Percentiles rank a stretch among this genome's conserved stretches.
Conservation (phyloP, 805 yeast genomes). For the Zygotorulaspora chibaensis region DNA sequence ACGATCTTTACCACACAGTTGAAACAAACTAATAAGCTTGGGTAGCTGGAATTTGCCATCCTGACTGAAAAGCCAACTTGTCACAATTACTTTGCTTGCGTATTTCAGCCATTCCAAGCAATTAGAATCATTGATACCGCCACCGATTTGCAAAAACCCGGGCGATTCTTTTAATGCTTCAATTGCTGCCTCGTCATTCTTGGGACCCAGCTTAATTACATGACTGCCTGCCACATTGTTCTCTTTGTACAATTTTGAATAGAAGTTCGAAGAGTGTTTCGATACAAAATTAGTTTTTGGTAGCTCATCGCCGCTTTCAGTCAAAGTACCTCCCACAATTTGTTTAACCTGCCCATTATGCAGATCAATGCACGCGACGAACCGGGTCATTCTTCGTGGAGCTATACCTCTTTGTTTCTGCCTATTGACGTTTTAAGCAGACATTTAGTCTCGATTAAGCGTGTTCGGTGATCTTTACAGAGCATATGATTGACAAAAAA, state of each 20-base stretch:
- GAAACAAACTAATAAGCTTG: slow-evolving; percentile 49
- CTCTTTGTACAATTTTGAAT: slow-evolving; percentile 62
- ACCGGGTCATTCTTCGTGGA: slow-evolving; percentile 61
- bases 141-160: slow-evolving; percentile 74
- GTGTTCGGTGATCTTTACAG: neutral
- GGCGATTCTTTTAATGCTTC: slow-evolving; percentile 79
- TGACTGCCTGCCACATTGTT: slow-evolving; percentile 72
- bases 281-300: slow-evolving; percentile 77
- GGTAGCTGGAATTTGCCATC: slow-evolving; percentile 48
- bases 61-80: slow-evolving; percentile 72
- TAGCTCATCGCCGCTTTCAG: slow-evolving; percentile 37
- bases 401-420: slow-evolving; percentile 1
- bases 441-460: neutral
- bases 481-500: neutral
- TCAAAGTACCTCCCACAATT: slow-evolving; percentile 89
- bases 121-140: slow-evolving; percentile 77
- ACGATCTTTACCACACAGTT: slow-evolving; percentile 55
- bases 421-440: neutral
- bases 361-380: slow-evolving; percentile 92
- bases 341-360: slow-evolving; percentile 95
- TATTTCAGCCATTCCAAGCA: slow-evolving; percentile 72
- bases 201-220: slow-evolving; percentile 84
- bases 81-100: slow-evolving; percentile 86
- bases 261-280: slow-evolving; percentile 65
- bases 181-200: slow-evolving; percentile 77